phyloP scores from a whole-genome alignment of 768 basidiomycete species.

The Mrakia frigida region DNA sequence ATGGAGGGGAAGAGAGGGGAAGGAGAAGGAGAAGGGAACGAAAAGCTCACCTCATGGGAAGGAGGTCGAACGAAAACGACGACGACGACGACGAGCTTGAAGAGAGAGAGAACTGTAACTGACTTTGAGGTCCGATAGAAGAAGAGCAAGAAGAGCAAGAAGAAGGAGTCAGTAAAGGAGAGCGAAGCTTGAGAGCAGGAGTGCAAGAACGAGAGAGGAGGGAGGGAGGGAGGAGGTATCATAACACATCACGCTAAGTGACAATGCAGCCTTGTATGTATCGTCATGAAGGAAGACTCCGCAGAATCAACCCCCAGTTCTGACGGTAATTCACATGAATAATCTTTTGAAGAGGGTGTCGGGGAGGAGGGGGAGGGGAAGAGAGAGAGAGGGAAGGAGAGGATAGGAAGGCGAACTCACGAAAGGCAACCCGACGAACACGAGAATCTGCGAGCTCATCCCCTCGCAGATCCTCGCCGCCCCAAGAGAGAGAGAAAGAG shows the following conservation, averaged over 20 bases:
- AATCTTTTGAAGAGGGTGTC: slow-evolving; percentile 9
- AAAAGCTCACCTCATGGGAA: neutral
- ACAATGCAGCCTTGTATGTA: slow-evolving; percentile 29
- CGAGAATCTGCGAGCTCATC: neutral
- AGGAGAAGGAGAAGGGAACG: neutral
- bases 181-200: neutral
- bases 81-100: neutral
- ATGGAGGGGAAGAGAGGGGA: neutral
- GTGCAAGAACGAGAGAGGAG: neutral
- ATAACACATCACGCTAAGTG: slow-evolving; percentile 29
- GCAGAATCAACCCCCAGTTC: slow-evolving; percentile 13
- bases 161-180: slow-evolving; percentile 4
- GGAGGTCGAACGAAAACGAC: neutral
- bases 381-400: neutral
- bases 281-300: slow-evolving; percentile 14
- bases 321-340: slow-evolving; percentile 30
- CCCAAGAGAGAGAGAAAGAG: neutral
- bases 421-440: neutral
- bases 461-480: too few relatives aligned
- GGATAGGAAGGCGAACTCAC: neutral
- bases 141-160: neutral
- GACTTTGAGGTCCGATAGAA: neutral
- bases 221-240: slow-evolving; percentile 9
- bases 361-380: neutral
- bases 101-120: neutral